Percentiles rank a stretch among this genome's conserved stretches.
Evolutionary conservation across 202 grass and related monocot species (phyloP).

Genomic region (Hordeum pubiflorum): DNA sequence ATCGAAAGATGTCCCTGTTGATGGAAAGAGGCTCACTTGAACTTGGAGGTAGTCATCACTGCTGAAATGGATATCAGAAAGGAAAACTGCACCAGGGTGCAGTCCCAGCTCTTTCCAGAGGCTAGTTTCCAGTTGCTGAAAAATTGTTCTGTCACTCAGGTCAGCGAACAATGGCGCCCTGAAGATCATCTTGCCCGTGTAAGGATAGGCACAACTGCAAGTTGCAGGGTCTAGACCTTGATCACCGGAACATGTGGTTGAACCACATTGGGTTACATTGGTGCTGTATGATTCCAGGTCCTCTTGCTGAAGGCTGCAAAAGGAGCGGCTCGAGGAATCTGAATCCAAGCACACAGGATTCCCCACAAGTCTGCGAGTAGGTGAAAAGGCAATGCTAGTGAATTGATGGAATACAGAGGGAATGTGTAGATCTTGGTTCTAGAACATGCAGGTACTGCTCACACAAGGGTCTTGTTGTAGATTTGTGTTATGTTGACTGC

Average conservation of each 20-base stretch:
- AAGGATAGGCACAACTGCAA: conserved; percentile 60
- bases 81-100: conserved; percentile 37
- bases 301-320: conserved; percentile 37
- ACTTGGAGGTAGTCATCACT: conserved; percentile 48
- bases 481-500: conserved; percentile 19
- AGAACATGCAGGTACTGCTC: conserved; percentile 23
- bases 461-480: conserved; percentile 56
- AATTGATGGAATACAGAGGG: neutral
- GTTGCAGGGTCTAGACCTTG: conserved; percentile 52
- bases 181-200: conserved; percentile 49
- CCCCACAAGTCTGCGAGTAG: conserved; percentile 41
- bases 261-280: conserved; percentile 35
- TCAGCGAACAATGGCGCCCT: conserved; percentile 48
- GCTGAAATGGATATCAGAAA: conserved; percentile 46
- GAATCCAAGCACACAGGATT: conserved; percentile 57
- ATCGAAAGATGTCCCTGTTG: conserved; percentile 38
- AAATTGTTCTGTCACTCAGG: conserved; percentile 24
- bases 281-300: conserved; percentile 35
- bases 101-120: conserved; percentile 39
- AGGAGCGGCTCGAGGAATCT: conserved; percentile 18
- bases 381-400: conserved; percentile 14
- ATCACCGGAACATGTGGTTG: conserved; percentile 25
- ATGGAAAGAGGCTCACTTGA: conserved; percentile 55
- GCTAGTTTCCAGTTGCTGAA: conserved; percentile 43
- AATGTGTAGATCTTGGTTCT: neutral